Conservation (phyloP, 2,329 filamentous ascomycete genomes). For the Pestalotiopsis sp. region DNA sequence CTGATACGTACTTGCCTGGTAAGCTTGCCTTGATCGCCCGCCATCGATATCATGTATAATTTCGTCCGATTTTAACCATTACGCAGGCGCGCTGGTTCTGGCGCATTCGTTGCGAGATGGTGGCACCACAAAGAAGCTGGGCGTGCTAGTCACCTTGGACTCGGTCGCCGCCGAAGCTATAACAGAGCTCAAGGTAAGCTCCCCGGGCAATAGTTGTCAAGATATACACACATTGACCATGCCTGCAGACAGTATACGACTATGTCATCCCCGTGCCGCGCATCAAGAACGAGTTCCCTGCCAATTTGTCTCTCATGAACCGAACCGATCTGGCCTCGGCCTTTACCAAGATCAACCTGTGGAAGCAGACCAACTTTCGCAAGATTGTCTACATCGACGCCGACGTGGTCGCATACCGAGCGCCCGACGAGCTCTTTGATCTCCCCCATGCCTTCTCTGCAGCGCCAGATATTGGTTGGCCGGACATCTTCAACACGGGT, state of each 20-base stretch:
- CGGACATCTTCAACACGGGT: slow-evolving; percentile 97
- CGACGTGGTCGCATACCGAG: slow-evolving; percentile 87
- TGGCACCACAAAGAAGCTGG: slow-evolving; percentile 83
- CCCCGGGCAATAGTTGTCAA: slow-evolving; percentile 8
- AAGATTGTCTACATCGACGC: slow-evolving; percentile 95
- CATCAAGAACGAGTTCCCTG: slow-evolving; percentile 75
- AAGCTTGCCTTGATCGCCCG: slow-evolving; percentile 32
- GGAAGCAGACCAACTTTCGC: slow-evolving; percentile 87
- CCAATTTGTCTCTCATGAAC: slow-evolving; percentile 90
- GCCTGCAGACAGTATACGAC: slow-evolving; percentile 75
- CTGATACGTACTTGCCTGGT: slow-evolving; percentile 93
- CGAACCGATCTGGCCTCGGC: slow-evolving; percentile 87
- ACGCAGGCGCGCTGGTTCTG: slow-evolving; percentile 83
- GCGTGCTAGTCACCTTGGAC: slow-evolving; percentile 81
- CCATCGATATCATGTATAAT: slow-evolving; percentile 21
- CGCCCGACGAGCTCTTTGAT: slow-evolving; percentile 90
- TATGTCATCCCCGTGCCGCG: slow-evolving; percentile 83
- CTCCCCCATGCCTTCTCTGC: slow-evolving; percentile 64
- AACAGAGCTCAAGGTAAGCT: slow-evolving; percentile 72
- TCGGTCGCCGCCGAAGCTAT: slow-evolving; percentile 76
- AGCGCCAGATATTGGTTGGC: slow-evolving; percentile 96
- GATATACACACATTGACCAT: slow-evolving; percentile 20
- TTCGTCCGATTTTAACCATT: not conserved
- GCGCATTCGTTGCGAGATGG: slow-evolving; percentile 93
- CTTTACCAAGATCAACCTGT: slow-evolving; percentile 95